Evolutionary conservation across 1,284 basidiomycete genomes (phyloP), one percentile per base, ranked within the genome.

Genomic region (Cystobasidiaceae sp.): DNA sequence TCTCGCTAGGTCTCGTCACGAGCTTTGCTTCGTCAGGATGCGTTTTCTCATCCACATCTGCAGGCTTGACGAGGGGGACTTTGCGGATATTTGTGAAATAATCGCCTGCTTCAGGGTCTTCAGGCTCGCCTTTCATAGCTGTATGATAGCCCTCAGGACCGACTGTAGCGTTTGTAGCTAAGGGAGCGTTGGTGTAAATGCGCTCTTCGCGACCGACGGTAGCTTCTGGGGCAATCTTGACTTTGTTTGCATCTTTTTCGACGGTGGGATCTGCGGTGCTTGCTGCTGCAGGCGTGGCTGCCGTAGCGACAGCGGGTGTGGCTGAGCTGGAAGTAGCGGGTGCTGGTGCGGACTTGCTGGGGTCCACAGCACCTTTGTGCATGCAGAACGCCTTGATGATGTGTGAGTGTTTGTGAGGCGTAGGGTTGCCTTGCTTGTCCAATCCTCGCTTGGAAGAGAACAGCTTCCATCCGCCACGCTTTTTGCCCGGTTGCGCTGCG

Each of bases 141-240:
- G 61, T 64, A 27, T 64, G 61, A 48, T 64, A 64, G 5, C 28
- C 61, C 33, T 64, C 61, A 1, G 61, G 61, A n/a, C 61, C 61
- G 33, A 64, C 44, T 6, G 61, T 64, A 1, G 61, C 61, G 27
- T 55, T 64, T 9, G 61, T 64, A 25, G 61, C 61, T 21, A 64
- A 19, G 3, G 61, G 61, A 25, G 52, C 61, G 23, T 64, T 64
- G 23, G 33, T 56, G 34, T 62, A 62, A 17, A 41, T 39, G 30
- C 48, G 21, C 15, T 51, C 51, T 37, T 55, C 52, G 28, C 56
- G 25, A 6, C 54, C 54, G 23, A 30, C 45, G 19, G 39, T 32
- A 27, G 52, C 51, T 46, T 64, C 61, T 9, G 61, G 43, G 11
- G 61, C 61, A 19, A 64, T 64, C 30, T 55, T 54, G 61, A 64